Evolutionary conservation across 192 early-diverging fungal genomes (phyloP), one percentile per base, ranked within the genome.

Genomic region (Rhizophlyctis rosea): DNA sequence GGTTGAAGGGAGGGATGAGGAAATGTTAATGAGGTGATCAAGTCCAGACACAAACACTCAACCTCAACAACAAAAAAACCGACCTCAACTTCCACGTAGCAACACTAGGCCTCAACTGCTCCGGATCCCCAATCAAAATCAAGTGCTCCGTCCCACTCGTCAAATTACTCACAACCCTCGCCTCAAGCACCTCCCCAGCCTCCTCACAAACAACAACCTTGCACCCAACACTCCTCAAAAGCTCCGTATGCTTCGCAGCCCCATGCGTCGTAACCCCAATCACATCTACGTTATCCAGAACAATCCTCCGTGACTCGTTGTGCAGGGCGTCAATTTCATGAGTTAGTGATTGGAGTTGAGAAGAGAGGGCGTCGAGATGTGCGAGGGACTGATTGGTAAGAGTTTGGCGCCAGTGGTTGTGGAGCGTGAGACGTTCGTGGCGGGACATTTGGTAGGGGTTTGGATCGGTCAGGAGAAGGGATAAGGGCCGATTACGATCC

Each of bases 261-360:
- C 83, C 85, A 18, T 67, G 75, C 25, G 85, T 87, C 1, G 85
- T 87, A 64, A 81, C 77, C 1, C 81, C 85, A 21, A 87, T 72
- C 11, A 87, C 77, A 4, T 71, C 39, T 18, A 44, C 18, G 39
- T 18, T 44, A 7, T 44, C 39, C 39, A 44, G 39, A 7, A 44
- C 39, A 18, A 13, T 44, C 9, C 39, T 7, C 7, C 39, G 39
- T 13, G 39, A 13, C 18, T 44, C 39, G 39, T 7, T 44, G 39
- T 44, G 39, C 9, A 44, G 39, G 39, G 7, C 18, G 39, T 44
- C 39, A 44, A 44, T 18, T 7, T 7, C 18, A 13, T 44, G 7
- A 13, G 39, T 44, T n/a, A n/a, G n/a, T n/a, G n/a, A n/a, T n/a
- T n/a, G n/a, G n/a, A n/a, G n/a, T 70, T 32, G 21, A 59, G 33